Base-by-base conservation (phyloP, 2,329 filamentous ascomycete species). In the Calonectria pseudoreteaudii region DNA sequence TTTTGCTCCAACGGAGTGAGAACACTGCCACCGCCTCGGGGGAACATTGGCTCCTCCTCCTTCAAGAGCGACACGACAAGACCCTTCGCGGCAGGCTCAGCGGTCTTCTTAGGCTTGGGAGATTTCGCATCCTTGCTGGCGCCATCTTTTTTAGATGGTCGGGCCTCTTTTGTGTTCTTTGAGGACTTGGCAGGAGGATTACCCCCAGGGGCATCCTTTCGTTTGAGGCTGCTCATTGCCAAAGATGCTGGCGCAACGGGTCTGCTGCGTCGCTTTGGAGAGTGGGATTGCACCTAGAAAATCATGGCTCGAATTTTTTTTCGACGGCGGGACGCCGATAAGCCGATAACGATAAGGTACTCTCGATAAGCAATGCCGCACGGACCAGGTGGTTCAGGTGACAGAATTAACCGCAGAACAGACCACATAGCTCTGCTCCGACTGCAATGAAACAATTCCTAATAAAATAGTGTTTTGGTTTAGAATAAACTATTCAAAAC, bases 1-100 rank as follows among this genome's bases (percentile, higher is more conserved):
- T 98, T 98, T 83, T 97, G 94, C 84, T 99, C 97, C 66, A 99
- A 88, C 26, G 97, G 96, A 2, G 97, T 98, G 82, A 99, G 87
- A 67, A 98, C 90, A 82, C 95, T 97, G 68, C 92, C 96, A 53
- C 97, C 97, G 70, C 97, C 97, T 89, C 97, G 92, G 78, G 97
- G 96, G 81, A 99, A 99, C 56, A 96, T 89, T 41, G 93, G 93
- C 82, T 98, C 97, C 78, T 98, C 97, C 77, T 97, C 93, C 83
- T 90, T 92, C 66, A 91, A 82, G 14, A 87, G 82, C 47, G 89
- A 88, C 69, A 90, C 82, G 36, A 86, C 77, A 18, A 84, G 82
- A 10, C 79, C 80, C 74, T 84, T 82, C 28, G 67, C 81, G 73
- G 79, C 83, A 81, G 79, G 78, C 66, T 71, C 76, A 58, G 74